Base-by-base conservation (phyloP, 768 basidiomycete species). In the Mrakia gelida region DNA sequence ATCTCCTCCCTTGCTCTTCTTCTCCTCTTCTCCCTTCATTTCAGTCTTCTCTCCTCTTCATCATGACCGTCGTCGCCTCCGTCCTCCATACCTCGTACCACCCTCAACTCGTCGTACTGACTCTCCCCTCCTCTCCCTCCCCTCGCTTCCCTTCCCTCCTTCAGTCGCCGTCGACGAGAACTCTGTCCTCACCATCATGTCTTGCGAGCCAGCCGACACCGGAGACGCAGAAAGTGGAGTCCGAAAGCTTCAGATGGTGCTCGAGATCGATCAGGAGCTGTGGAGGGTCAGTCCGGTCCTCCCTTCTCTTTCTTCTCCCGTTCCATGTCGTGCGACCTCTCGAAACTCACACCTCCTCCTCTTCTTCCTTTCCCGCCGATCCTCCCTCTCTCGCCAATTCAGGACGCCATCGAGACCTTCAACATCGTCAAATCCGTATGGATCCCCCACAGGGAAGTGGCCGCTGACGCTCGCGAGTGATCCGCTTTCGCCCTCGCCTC, bases 341-440 rank as follows among this genome's bases (percentile, higher is more conserved):
- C 45, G 45, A 45, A 45, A 16, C 9, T 10, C 45, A 11, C 45
- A 45, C 45, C 11, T 45, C 11, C 45, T 10, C 11, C 15, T 23
- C 10, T 75, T n/a, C n/a, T n/a, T n/a, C n/a, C n/a, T n/a, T n/a
- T n/a, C n/a, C n/a, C n/a, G n/a, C n/a, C n/a, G n/a, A n/a, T n/a
- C n/a, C 16, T 65, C 8, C 28, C 63, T 21, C n/a, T 18, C 26
- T 34, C 41, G 28, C 74, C 49, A 38, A 49, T n/a, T n/a, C 81
- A 96, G 94, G 89, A 91, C 16, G 94, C 96, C 11, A 97, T 93
- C 81, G 89, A 94, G 79, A 88, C 92, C 0, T 97, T 95, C 85
- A 85, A 92, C 45, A 95, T 98, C 81, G 90, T 84, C 0, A 87
- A 91, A 79, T 62, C 34, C 61, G 21, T 34, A 2, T 74, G 18